These are phyloP conservation scores for Dictyostelium capitatum DNA, from an alignment of 78 protist genomes.

Conservation along the genomic window DNA sequence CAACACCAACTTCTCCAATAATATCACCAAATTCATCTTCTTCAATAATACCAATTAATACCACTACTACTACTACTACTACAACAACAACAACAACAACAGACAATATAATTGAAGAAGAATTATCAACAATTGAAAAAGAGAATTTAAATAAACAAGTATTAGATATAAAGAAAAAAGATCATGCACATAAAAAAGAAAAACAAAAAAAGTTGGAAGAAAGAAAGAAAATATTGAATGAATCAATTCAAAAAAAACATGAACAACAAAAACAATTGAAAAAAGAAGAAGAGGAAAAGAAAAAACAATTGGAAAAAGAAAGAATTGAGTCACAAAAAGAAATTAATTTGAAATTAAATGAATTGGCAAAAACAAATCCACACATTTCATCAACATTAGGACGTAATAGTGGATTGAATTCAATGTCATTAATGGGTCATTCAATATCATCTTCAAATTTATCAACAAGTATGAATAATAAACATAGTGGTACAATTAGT, in stretches of 20 bases:
- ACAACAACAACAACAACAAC: neutral
- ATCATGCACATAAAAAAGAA: conserved; percentile 54
- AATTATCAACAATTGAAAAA: conserved; percentile 1
- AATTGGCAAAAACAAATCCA: conserved; percentile 6
- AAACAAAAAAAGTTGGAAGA: conserved; percentile 52
- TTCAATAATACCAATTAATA: neutral
- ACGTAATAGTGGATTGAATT: neutral
- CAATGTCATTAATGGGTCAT: neutral
- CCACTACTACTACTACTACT: neutral
- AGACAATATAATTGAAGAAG: neutral
- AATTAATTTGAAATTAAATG: conserved; percentile 1
- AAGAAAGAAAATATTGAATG: conserved; percentile 58
- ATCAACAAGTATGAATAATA: neutral
- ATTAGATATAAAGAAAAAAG: conserved; percentile 37
- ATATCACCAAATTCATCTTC: neutral
- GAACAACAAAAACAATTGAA: conserved; percentile 39
- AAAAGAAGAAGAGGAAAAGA: conserved; percentile 54
- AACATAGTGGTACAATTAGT: neutral
- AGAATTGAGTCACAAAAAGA: conserved; percentile 44
- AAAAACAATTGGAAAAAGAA: conserved; percentile 48
- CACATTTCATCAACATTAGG: neutral
- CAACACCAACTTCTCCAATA: neutral
- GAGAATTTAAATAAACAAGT: conserved; percentile 7
- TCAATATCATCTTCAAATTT: neutral
- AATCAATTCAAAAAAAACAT: conserved; percentile 39